Base-by-base conservation (phyloP, 2,329 filamentous ascomycete genomes). In the Trichoderma cornu-damae region DNA sequence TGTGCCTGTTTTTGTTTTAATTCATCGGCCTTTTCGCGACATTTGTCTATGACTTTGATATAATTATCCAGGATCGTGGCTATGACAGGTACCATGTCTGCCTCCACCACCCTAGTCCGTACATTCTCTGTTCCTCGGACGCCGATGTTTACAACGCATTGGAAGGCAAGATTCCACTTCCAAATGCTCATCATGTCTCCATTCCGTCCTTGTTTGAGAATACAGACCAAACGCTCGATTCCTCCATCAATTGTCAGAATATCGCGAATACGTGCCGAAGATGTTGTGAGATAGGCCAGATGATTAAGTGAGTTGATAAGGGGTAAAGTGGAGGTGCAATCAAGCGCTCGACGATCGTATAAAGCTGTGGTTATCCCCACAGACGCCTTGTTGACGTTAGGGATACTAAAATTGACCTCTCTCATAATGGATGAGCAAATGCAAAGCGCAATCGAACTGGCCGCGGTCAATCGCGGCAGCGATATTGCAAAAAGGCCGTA, bases 151-250 rank as follows among this genome's bases (percentile, higher is more conserved):
- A 99, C 94, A 63, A 97, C 92, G 72, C 94, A 99, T 74, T 97
- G 94, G 73, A 99, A 99, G 53, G 94, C 94, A 61, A 99, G 81
- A 69, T 96, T 99, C 94, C 94, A 99, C 75, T 97, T 97, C 94
- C 94, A 99, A 89, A 96, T 96, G 72, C 96, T 93, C 93, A 97
- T 96, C 86, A 96, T 88, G 72, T 99, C 93, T 74, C 92, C 95
- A 76, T 90, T 96, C 70, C 94, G 83, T 62, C 94, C 94, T 74
- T 96, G 90, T 75, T 99, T 99, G 72, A 99, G 83, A 69, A 99
- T 96, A 81, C 91, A 96, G 70, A 99, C 90, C 65, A 99, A 79
- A 63, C 93, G 81, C 77, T 99, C 94, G 72, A 99, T 94, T 61
- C 94, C 94, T 74, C 94, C 94, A 88, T 99, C 94, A 76, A 99